Percentiles rank a stretch among this genome's conserved stretches.
These are phyloP conservation scores for Salix udensis DNA, from an alignment of 345 rosid genomes.

Conservation along the genomic window DNA sequence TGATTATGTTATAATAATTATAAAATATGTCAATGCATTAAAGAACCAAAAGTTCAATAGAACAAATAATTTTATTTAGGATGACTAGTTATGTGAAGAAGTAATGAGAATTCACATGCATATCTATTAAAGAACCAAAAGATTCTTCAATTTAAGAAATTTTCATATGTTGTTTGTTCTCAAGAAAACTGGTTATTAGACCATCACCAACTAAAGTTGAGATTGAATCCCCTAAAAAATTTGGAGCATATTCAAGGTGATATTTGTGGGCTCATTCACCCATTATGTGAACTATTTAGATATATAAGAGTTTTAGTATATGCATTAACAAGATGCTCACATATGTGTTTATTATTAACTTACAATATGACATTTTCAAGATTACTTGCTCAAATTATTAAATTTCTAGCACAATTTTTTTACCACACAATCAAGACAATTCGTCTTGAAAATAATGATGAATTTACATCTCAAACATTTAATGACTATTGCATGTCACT, in stretches of 20 bases:
- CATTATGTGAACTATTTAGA: background rate
- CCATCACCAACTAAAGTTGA: no score
- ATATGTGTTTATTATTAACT: conserved; percentile 10
- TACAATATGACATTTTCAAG: background rate
- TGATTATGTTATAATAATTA: no score
- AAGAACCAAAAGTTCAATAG: background rate
- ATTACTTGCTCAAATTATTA: background rate
- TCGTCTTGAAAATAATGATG: conserved; percentile 9
- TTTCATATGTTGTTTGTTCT: no score
- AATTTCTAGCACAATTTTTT: background rate
- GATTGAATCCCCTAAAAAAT: no score
- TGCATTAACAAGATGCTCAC: conserved; percentile 1
- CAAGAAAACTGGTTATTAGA: no score
- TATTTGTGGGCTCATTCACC: background rate
- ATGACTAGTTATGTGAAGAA: background rate
- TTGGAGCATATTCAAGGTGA: no score
- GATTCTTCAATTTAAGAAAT: no score
- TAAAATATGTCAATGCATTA: no score
- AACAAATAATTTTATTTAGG: background rate
- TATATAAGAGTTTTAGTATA: background rate
- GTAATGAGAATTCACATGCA: no score
- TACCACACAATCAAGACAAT: conserved; percentile 14
- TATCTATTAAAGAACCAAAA: no score
- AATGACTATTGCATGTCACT: conserved; percentile 2
- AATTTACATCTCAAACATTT: conserved; percentile 16